phyloP scores from a whole-genome alignment of 495 filamentous ascomycete species.

The Aspergillus panamensis region DNA sequence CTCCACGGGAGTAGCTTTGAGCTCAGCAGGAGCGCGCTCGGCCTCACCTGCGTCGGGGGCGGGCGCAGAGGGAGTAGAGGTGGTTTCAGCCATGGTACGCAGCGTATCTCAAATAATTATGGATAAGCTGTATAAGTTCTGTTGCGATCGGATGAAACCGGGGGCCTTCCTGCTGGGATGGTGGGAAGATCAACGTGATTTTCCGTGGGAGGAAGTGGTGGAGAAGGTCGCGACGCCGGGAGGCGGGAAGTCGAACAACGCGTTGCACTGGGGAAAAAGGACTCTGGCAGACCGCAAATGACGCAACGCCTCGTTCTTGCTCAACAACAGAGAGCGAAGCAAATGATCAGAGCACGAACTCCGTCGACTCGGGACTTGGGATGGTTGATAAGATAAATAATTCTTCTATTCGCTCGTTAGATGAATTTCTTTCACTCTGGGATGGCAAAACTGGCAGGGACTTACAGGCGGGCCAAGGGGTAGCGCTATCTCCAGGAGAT shows the following conservation, averaged over 20 bases:
- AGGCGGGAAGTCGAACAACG: conserved; percentile 43
- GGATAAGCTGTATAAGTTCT: conserved; percentile 8
- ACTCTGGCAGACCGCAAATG: conserved; percentile 24
- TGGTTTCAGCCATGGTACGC: conserved; percentile 46
- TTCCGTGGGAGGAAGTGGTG: conserved; percentile 32
- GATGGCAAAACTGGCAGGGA: not conserved
- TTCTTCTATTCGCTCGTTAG: conserved; percentile 8
- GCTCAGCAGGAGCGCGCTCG: conserved; percentile 35
- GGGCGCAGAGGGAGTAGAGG: conserved; percentile 34
- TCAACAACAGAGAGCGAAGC: conserved; percentile 10
- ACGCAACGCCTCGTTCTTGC: conserved; percentile 21
- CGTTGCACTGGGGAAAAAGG: conserved; percentile 32
- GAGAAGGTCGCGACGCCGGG: conserved; percentile 42
- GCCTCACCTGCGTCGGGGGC: conserved; percentile 31
- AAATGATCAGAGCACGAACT: conserved; percentile 1
- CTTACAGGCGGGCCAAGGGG: conserved; percentile 2
- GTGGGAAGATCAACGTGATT: conserved; percentile 22
- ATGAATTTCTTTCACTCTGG: not conserved
- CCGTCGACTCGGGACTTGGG: not conserved
- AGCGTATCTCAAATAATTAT: conserved; percentile 15
- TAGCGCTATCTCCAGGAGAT: not conserved
- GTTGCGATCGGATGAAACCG: conserved; percentile 14
- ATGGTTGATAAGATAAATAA: conserved; percentile 3
- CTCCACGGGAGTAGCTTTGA: conserved; percentile 22
- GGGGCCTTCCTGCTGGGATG: conserved; percentile 18